Evolutionary conservation across 2,329 filamentous ascomycete species (phyloP).

Genomic region (Alternaria conjuncta): DNA sequence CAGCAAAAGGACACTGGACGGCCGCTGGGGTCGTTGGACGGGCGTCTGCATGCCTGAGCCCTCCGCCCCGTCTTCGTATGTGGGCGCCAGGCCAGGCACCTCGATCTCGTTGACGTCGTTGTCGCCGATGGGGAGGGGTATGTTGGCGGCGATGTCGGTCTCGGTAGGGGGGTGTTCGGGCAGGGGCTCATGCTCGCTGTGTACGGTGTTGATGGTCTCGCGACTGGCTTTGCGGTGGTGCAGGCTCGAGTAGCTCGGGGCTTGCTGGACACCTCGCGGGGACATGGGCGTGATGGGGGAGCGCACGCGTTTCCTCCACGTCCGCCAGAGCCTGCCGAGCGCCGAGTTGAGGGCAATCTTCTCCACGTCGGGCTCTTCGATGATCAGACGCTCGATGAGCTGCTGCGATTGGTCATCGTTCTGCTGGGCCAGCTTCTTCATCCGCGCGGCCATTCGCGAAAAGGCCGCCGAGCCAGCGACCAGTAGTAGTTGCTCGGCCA

Average conservation of each 20-base stretch:
- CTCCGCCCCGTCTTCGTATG: constrained; percentile 63
- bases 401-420: constrained; percentile 60
- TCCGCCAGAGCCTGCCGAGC: constrained; percentile 87
- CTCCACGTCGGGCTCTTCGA: constrained; percentile 92
- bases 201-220: constrained; percentile 33
- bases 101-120: constrained; percentile 82
- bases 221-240: constrained; percentile 39
- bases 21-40: constrained; percentile 30
- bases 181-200: constrained; percentile 30
- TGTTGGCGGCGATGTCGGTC: constrained; percentile 59
- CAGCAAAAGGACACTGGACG: constrained; percentile 40
- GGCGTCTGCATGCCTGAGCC: constrained; percentile 34
- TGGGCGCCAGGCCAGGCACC: constrained; percentile 71
- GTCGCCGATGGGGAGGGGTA: constrained; percentile 72
- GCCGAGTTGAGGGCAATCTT: constrained; percentile 89
- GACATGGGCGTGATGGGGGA: constrained; percentile 36
- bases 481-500: constrained; percentile 90
- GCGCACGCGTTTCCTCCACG: constrained; percentile 88
- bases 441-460: constrained; percentile 60
- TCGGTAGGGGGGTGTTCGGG: constrained; percentile 54
- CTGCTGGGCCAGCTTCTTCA: constrained; percentile 43
- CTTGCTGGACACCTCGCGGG: constrained; percentile 32
- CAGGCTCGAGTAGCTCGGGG: constrained; percentile 40
- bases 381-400: constrained; percentile 71
- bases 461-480: constrained; percentile 85